These are phyloP conservation scores for Athelia sp. DNA, from an alignment of 1,284 basidiomycete genomes.

Conservation along the genomic window DNA sequence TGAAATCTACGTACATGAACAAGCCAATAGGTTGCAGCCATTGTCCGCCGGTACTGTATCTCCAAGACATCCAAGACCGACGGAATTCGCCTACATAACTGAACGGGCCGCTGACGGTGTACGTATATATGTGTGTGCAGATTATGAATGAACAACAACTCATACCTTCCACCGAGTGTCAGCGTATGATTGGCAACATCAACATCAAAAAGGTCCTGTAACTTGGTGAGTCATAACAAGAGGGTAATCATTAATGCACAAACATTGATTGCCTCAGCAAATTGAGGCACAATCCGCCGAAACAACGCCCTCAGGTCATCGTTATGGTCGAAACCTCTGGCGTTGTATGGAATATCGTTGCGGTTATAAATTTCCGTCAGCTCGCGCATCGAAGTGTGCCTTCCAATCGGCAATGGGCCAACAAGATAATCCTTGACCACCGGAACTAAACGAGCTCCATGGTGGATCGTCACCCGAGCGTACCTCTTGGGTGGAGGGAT, in stretches of 20 bases:
- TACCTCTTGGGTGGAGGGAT: slow-evolving; percentile 26
- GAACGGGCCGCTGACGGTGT: slow-evolving; percentile 43
- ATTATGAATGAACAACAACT: too few relatives aligned
- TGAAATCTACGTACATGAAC: slow-evolving; percentile 53
- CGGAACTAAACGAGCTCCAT: slow-evolving; percentile 38
- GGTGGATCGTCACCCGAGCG: slow-evolving; percentile 48
- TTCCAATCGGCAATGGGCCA: slow-evolving; percentile 46
- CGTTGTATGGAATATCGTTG: slow-evolving; percentile 46
- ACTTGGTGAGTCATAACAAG: too few relatives aligned
- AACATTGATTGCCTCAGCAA: too few relatives aligned
- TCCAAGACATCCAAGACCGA: slow-evolving; percentile 46
- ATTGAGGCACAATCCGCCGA: too few relatives aligned
- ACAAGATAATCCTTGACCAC: slow-evolving; percentile 49
- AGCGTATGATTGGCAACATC: slow-evolving; percentile 37
- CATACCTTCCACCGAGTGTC: slow-evolving; percentile 19
- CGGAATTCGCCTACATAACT: slow-evolving; percentile 59
- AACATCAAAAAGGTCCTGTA: too few relatives aligned
- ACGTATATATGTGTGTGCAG: too few relatives aligned
- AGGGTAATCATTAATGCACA: too few relatives aligned
- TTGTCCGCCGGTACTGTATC: slow-evolving; percentile 41
- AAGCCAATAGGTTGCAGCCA: slow-evolving; percentile 53
- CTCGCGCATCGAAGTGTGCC: slow-evolving; percentile 29
- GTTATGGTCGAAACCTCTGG: slow-evolving; percentile 29
- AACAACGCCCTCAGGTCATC: too few relatives aligned
- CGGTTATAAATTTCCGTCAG: slow-evolving; percentile 47